Conservation (phyloP, 2,329 filamentous ascomycete genomes). For the Calycina marina region DNA sequence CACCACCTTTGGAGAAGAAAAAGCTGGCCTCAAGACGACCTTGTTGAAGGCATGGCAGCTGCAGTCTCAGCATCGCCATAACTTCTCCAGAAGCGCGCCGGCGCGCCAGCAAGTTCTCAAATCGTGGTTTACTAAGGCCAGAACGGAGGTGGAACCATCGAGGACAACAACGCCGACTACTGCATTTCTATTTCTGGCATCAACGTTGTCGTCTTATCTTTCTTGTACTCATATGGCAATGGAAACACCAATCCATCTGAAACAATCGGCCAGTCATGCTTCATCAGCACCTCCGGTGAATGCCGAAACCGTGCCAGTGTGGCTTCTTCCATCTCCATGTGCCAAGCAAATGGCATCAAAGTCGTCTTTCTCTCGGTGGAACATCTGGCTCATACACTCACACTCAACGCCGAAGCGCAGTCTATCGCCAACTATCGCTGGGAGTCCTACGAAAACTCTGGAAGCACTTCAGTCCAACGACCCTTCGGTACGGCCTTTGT, state of each 20-base stretch:
- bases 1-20: too few species aligned
- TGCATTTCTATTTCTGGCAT: constrained; percentile 26
- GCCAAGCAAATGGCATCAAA: constrained; percentile 29
- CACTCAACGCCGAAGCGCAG: constrained; percentile 25
- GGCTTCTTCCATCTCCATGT: constrained; percentile 27
- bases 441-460: constrained; percentile 29
- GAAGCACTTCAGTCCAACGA: constrained; percentile 22
- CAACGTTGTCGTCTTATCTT: constrained; percentile 29
- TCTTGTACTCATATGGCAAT: constrained; percentile 27
- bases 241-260: constrained; percentile 26
- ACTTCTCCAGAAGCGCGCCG: too few species aligned
- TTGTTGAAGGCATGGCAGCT: too few species aligned
- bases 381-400: constrained; percentile 23
- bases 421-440: constrained; percentile 30
- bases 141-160: constrained; percentile 9
- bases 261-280: constrained; percentile 26
- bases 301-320: constrained; percentile 26
- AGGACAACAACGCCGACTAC: constrained; percentile 24
- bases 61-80: too few species aligned
- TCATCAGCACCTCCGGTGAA: constrained; percentile 23
- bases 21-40: too few species aligned
- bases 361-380: constrained; percentile 31
- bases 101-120: constrained; percentile 15
- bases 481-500: constrained; percentile 33
- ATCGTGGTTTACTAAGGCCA: constrained; percentile 24